Conservation (phyloP, 2,329 filamentous ascomycete species). For the Tolypocladium tundrense region DNA sequence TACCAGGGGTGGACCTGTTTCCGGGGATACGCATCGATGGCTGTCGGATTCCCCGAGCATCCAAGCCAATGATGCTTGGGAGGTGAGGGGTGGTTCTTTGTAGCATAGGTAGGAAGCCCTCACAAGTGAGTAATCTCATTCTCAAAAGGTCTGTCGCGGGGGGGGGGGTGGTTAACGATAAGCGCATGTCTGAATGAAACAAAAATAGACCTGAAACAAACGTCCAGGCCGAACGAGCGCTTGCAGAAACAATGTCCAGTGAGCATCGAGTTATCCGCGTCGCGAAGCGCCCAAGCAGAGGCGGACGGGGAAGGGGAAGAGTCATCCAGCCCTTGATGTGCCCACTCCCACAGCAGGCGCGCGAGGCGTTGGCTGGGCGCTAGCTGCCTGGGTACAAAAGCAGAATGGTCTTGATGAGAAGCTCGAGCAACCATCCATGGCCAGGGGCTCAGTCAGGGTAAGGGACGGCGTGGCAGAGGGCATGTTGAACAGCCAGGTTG, state of each 20-base stretch:
- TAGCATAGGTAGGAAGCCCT: background rate
- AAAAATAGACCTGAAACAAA: conserved; percentile 1
- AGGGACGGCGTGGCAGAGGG: background rate
- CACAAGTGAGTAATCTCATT: background rate
- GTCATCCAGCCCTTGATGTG: background rate
- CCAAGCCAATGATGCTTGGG: background rate
- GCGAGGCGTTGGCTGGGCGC: background rate
- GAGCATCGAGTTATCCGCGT: background rate
- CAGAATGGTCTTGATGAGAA: background rate
- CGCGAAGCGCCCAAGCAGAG: background rate
- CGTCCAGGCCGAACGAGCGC: background rate
- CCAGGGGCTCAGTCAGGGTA: background rate
- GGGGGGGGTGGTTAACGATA: background rate
- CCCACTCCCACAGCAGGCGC: background rate
- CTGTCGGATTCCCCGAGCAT: background rate
- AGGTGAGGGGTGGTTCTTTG: background rate
- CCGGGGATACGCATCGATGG: background rate
- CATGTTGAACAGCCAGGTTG: background rate
- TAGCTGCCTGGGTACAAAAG: background rate
- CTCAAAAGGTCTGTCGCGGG: background rate
- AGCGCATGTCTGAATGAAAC: background rate
- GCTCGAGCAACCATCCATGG: background rate
- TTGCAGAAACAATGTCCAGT: background rate
- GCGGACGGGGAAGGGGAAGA: background rate
- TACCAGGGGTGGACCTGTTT: background rate